These are phyloP conservation scores for Calamus simplicifolius DNA, from an alignment of 176 grass and related monocot genomes.

Conservation along the genomic window DNA sequence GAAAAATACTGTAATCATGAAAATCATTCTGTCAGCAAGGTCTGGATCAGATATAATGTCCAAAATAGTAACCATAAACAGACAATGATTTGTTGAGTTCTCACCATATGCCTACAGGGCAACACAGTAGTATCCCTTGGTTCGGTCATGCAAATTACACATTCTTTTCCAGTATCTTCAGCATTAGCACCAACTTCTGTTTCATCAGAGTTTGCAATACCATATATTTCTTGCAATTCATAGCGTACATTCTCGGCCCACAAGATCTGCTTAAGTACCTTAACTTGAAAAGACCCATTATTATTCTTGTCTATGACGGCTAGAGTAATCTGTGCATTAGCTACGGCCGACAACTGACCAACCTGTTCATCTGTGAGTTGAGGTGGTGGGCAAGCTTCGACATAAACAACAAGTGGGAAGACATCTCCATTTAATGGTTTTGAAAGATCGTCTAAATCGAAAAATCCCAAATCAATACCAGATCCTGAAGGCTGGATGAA, in stretches of 20 bases:
- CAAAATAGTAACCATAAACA: too few relatives aligned
- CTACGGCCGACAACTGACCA: constrained; percentile 10
- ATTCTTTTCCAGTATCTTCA: constrained; percentile 71
- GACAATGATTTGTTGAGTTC: constrained; percentile 5
- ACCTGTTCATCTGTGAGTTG: constrained; percentile 9
- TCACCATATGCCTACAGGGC: constrained; percentile 96
- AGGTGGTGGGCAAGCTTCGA: constrained; percentile 40
- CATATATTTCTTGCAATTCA: constrained; percentile 88
- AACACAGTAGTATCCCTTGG: constrained; percentile 78
- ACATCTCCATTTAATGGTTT: constrained; percentile 40
- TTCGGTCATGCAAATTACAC: constrained; percentile 95
- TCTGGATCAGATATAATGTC: too few relatives aligned
- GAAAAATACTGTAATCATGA: too few relatives aligned
- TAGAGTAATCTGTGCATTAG: constrained; percentile 79
- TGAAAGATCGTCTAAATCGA: constrained; percentile 82
- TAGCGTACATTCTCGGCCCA: constrained; percentile 66
- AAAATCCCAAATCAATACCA: constrained; percentile 92
- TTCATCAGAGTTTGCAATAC: constrained; percentile 56
- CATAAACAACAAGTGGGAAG: constrained; percentile 73
- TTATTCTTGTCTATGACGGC: constrained; percentile 72
- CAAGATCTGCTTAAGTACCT: constrained; percentile 88
- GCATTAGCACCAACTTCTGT: constrained; percentile 33
- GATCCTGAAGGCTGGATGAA: constrained; percentile 68
- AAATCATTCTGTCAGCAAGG: too few relatives aligned
- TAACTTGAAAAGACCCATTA: constrained; percentile 54